These are phyloP conservation scores for Saccharomycopsis babjevae DNA, from an alignment of 805 yeast genomes.

Conservation along the genomic window DNA sequence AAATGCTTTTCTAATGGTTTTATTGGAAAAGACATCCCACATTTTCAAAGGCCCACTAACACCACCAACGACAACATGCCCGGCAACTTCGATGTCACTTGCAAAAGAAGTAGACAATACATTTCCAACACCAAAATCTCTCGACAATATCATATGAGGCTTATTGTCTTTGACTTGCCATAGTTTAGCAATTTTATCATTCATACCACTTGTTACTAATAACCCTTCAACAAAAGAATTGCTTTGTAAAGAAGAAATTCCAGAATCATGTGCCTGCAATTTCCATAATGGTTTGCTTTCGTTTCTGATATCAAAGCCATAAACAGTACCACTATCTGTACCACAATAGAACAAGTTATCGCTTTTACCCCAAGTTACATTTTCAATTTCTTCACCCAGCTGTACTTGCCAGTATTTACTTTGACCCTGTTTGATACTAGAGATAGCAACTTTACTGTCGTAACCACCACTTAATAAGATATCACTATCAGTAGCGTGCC, in stretches of 20 bases:
- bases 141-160: constrained; percentile 82
- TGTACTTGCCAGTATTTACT: constrained; percentile 54
- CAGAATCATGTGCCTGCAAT: constrained; percentile 93
- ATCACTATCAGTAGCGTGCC: constrained; percentile 63
- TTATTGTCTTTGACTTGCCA: constrained; percentile 61
- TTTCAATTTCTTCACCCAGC: constrained; percentile 75
- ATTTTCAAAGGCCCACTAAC: constrained; percentile 73
- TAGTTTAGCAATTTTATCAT: constrained; percentile 74
- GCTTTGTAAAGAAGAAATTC: constrained; percentile 71
- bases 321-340: constrained; percentile 83
- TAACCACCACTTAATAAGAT: constrained; percentile 86
- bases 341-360: constrained; percentile 60
- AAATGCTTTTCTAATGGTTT: constrained; percentile 64
- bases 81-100: constrained; percentile 77
- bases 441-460: constrained; percentile 70
- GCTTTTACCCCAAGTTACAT: constrained; percentile 51
- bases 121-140: constrained; percentile 92
- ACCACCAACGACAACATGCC: constrained; percentile 81
- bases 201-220: constrained; percentile 82
- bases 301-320: constrained; percentile 76
- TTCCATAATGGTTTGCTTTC: constrained; percentile 78
- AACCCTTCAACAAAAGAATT: constrained; percentile 60
- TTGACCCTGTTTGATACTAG: constrained; percentile 54
- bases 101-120: constrained; percentile 78
- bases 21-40: constrained; percentile 86